phyloP scores from a whole-genome alignment of 1,284 basidiomycete species.

The Naganishia sp. region DNA sequence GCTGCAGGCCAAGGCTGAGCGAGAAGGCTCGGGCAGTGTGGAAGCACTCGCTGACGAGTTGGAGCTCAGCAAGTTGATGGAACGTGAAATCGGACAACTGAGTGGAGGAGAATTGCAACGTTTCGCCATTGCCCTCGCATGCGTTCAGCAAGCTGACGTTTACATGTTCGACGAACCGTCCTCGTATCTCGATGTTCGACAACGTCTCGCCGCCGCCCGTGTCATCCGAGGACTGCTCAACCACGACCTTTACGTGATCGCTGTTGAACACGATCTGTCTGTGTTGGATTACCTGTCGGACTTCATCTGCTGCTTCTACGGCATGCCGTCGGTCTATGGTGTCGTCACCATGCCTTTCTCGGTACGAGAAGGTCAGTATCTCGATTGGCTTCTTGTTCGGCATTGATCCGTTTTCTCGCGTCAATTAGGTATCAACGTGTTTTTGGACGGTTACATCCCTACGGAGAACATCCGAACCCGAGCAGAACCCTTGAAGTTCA shows the following conservation, averaged over 20 bases:
- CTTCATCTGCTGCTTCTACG: constrained; percentile 94
- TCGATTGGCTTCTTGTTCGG: no score
- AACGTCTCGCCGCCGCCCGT: constrained; percentile 91
- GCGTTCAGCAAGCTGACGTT: constrained; percentile 84
- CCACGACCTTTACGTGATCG: constrained; percentile 84
- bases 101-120: constrained; percentile 95
- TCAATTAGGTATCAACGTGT: constrained; percentile 85
- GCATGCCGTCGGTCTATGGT: constrained; percentile 84
- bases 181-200: constrained; percentile 91
- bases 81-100: constrained; percentile 77
- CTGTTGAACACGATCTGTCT: constrained; percentile 96
- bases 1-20: constrained; percentile 77
- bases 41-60: constrained; percentile 76
- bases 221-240: constrained; percentile 83
- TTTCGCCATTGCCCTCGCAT: constrained; percentile 66
- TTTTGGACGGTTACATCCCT: constrained; percentile 94
- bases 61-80: constrained; percentile 79
- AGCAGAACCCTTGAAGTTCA: constrained; percentile 89
- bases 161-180: constrained; percentile 99
- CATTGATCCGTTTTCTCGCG: neutral
- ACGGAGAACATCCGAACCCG: constrained; percentile 98
- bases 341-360: constrained; percentile 97
- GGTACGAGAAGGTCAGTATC: constrained; percentile 81
- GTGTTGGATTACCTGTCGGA: constrained; percentile 96
- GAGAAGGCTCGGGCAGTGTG: constrained; percentile 66